Evolutionary conservation across 208 protist genomes (phyloP), one percentile per base, ranked within the genome.

Genomic region (Naegleria lovaniensis): DNA sequence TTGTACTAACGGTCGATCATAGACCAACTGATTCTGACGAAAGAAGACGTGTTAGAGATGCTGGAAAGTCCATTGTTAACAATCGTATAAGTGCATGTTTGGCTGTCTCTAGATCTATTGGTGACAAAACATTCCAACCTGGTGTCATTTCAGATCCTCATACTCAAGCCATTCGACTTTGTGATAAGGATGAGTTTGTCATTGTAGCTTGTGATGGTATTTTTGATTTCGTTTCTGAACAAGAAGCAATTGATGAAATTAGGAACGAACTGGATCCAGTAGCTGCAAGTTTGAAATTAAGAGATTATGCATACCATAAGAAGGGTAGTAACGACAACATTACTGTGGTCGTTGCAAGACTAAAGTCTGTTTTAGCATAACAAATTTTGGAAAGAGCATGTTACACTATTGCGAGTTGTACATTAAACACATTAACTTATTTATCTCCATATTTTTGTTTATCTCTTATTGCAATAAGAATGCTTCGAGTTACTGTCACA

Each of bases 301-400:
- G 92, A 91, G 91, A 95, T n/a, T 79, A 94, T 41, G 93, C 94
- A 29, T 95, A 93, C 83, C n/a, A 55, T 40, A 90, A 91, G 38
- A 91, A 93, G 84, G 67, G 67, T 36, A 94, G 92, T 89, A 95
- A 92, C 0, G 94, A 95, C 89, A 95, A 95, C 59, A 95, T 95
- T 75, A 90, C 85, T 25, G 92, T 93, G 22, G 38, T 95, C 36
- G 90, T 94, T 58, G 79, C 95, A 29, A 91, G 88, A 88, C 92
- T 94, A 59, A 79, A 79, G 36, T n/a, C 22, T 67, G 55, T 29
- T 4, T 67, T 67, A 15, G 55, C 11, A 67, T 67, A 67, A 67
- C 55, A 67, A 67, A n/a, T n/a, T 67, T 15, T 29, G 4, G 22
- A 67, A 67, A 67, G 19, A 67, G 22, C 55, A 67, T 67, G 55